These are phyloP conservation scores for Paralagenidium karlingii DNA, from an alignment of 352 stramenopile genomes.

Conservation along the genomic window DNA sequence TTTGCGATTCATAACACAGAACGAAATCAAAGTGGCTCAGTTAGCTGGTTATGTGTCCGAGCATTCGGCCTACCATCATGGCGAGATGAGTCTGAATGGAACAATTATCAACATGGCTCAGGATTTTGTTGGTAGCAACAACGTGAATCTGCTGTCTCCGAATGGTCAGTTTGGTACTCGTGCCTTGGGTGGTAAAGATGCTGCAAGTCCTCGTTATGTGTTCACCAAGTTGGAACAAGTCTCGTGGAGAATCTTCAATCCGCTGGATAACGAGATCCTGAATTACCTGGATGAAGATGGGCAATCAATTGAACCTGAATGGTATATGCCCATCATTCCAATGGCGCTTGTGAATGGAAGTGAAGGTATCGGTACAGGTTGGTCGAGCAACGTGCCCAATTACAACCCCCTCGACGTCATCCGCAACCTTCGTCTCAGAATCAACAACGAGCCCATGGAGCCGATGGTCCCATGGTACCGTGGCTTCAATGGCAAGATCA, in stretches of 20 bases:
- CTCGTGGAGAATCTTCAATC: conserved; percentile 76
- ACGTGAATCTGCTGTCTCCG: conserved; percentile 92
- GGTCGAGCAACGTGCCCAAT: conserved; percentile 86
- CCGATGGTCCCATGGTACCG: conserved; percentile 86
- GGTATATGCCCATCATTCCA: conserved; percentile 94
- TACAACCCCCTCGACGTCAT: conserved; percentile 90
- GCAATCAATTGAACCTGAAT: conserved; percentile 86
- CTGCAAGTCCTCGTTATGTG: conserved; percentile 89
- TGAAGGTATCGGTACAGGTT: conserved; percentile 96
- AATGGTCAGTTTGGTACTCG: conserved; percentile 97
- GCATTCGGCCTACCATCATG: conserved; percentile 98
- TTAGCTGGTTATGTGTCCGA: conserved; percentile 96
- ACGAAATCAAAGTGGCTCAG: conserved; percentile 89
- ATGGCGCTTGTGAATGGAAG: conserved; percentile 95
- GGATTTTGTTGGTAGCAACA: conserved; percentile 98
- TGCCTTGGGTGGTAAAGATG: conserved; percentile 94
- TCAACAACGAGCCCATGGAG: conserved; percentile 30
- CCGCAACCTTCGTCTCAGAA: conserved; percentile 45
- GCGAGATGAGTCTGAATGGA: conserved; percentile 88
- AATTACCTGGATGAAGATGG: conserved; percentile 88
- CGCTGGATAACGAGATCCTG: conserved; percentile 84
- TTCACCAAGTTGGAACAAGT: conserved; percentile 87
- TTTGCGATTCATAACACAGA: conserved; percentile 10
- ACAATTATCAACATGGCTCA: conserved; percentile 98
- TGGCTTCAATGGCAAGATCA: conserved; percentile 83